Base-by-base conservation (phyloP, 179 eudicot genomes). In the Camellia oleifera region DNA sequence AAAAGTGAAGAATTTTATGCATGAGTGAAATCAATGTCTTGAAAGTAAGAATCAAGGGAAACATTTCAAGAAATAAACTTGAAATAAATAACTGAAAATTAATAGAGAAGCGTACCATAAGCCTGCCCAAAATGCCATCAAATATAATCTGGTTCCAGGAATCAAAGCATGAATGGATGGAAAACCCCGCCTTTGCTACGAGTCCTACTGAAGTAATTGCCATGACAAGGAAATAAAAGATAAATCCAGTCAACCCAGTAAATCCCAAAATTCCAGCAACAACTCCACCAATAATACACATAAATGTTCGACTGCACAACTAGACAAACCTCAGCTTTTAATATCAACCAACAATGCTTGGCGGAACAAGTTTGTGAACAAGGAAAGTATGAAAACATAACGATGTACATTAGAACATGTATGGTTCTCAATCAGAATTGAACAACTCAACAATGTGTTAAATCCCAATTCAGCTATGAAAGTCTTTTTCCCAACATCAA, bases 121-220 rank as follows among this genome's bases (percentile, higher is more conserved):
- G 97, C 65, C 99, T 98, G 15, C 98, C 97, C 50, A 91, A 79
- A 78, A 97, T 90, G 82, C 99, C 99, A 77, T 97, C 98, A 78
- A 94, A 79, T 62, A 93, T 76, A 77, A 97, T 88, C 83, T 86
- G 88, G 85, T 88, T 94, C 99, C 98, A 97, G 82, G 93, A 80
- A 80, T 91, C 99, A 69, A 97, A 97, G 88, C 91, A 97, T 50
- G 98, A 88, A 81, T 88, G 94, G 75, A 93, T 77, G 42, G 97
- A 87, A 86, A 94, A 97, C 72, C 92, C 92, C 40, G 98, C 90
- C 87, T 92, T 97, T 73, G 98, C 94, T 48, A 91, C 82, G 61
- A 97, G 94, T 74, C 97, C 97, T 58, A 86, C 86, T 44, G 99
- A 91, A 32, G 98, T 93, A 81, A 92, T 87, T 75, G 91, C 93